These are phyloP conservation scores for Kazachstania taianensis DNA, from an alignment of 805 yeast genomes.

Conservation along the genomic window DNA sequence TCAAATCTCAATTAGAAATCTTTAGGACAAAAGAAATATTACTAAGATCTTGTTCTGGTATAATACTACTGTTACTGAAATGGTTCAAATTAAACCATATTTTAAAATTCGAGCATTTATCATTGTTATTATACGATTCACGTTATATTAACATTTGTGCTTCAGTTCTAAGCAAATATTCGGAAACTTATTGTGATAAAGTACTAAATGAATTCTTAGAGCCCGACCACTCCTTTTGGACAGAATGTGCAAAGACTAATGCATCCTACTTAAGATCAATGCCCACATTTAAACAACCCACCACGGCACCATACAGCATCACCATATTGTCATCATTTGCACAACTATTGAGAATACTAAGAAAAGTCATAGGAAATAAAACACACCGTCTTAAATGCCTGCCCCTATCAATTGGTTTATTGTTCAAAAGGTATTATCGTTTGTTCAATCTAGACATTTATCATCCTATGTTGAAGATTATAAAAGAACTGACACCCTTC, in stretches of 20 bases:
- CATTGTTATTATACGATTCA: constrained; percentile 65
- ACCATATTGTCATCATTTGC: constrained; percentile 14
- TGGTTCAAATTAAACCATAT: constrained; percentile 80
- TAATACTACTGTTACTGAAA: constrained; percentile 42
- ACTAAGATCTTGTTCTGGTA: constrained; percentile 47
- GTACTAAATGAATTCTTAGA: constrained; percentile 19
- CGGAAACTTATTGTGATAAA: constrained; percentile 25
- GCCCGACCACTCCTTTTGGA: constrained; percentile 23
- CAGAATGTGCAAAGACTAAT: constrained; percentile 17
- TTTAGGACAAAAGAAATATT: constrained; percentile 52
- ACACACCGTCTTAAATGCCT: constrained; percentile 48
- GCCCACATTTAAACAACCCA: neutral
- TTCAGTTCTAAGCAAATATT: constrained; percentile 18
- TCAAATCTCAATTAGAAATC: constrained; percentile 37
- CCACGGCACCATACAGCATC: constrained; percentile 1
- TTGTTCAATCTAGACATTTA: constrained; percentile 56
- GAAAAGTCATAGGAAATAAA: constrained; percentile 53
- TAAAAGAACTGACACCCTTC: constrained; percentile 76
- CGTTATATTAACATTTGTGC: constrained; percentile 34
- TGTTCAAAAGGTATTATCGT: constrained; percentile 34
- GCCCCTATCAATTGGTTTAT: constrained; percentile 25
- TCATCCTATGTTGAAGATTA: constrained; percentile 58
- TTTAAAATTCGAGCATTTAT: constrained; percentile 65
- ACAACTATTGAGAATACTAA: constrained; percentile 37
- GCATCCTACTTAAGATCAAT: constrained; percentile 4